Evolutionary conservation across 2,329 filamentous ascomycete genomes (phyloP).

Genomic region (Colletotrichum neosansevieriae): DNA sequence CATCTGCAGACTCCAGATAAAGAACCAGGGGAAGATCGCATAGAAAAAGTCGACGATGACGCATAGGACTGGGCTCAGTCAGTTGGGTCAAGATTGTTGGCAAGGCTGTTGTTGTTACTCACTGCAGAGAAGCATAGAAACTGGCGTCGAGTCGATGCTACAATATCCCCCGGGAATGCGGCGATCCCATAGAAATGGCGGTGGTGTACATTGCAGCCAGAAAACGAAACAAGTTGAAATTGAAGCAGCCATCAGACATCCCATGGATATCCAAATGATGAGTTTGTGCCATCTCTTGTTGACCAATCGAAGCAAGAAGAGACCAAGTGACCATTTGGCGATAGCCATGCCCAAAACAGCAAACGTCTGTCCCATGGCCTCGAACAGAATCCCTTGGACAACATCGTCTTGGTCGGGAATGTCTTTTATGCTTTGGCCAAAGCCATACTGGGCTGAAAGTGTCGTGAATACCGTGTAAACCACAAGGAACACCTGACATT

Average conservation of each 20-base stretch:
- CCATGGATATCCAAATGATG: constrained; percentile 50
- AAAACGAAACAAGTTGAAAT: constrained; percentile 38
- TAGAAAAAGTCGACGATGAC: constrained; percentile 54
- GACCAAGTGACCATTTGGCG: constrained; percentile 53
- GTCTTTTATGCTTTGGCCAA: constrained; percentile 1
- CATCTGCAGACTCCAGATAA: constrained; percentile 55
- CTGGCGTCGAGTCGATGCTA: constrained; percentile 37
- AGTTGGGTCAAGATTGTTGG: not conserved
- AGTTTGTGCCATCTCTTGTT: constrained; percentile 50
- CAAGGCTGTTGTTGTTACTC: not conserved
- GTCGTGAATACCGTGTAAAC: constrained; percentile 13
- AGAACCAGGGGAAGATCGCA: constrained; percentile 56
- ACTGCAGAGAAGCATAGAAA: constrained; percentile 38
- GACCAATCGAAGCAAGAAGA: constrained; percentile 55
- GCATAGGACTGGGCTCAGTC: not conserved
- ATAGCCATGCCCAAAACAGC: constrained; percentile 54
- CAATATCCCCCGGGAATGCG: constrained; percentile 40
- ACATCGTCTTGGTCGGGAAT: constrained; percentile 39
- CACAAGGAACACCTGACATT: not conserved
- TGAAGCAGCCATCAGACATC: constrained; percentile 34
- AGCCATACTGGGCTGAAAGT: constrained; percentile 12
- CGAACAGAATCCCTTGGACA: constrained; percentile 46
- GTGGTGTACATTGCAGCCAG: constrained; percentile 42
- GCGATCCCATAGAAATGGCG: constrained; percentile 38
- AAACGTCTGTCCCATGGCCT: constrained; percentile 51